Conservation (phyloP, 192 early-diverging fungal species). For the Mortierella alpina region DNA sequence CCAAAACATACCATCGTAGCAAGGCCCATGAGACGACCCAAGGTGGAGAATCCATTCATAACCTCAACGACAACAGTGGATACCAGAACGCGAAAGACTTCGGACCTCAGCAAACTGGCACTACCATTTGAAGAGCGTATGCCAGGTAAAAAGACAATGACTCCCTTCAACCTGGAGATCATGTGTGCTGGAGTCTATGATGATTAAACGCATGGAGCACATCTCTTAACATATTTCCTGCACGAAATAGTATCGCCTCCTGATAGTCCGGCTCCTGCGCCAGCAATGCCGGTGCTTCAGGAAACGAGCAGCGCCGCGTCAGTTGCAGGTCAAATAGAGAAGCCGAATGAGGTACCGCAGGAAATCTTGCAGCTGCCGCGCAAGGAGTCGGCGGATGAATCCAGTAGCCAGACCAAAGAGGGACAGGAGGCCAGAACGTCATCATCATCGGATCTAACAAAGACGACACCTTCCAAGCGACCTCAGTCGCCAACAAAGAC, state of each 20-base stretch:
- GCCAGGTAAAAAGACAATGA: constrained; percentile 18
- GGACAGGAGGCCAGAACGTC: background rate
- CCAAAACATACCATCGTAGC: background rate
- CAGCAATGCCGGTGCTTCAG: background rate
- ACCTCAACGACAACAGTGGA: background rate
- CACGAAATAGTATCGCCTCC: background rate
- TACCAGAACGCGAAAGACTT: background rate
- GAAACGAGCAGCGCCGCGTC: too few relatives aligned
- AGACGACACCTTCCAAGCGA: constrained; percentile 2
- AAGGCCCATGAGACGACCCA: constrained; percentile 8
- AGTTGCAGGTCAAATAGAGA: too few relatives aligned
- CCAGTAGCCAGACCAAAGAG: too few relatives aligned
- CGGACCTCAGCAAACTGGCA: background rate
- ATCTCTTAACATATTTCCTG: too few relatives aligned
- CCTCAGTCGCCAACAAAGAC: background rate
- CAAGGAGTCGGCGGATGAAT: too few relatives aligned
- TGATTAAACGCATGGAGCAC: too few relatives aligned
- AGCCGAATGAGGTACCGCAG: too few relatives aligned
- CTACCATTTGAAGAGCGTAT: constrained; percentile 38
- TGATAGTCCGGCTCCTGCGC: background rate
- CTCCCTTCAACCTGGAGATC: background rate
- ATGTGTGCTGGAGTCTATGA: too few relatives aligned
- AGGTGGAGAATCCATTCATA: background rate
- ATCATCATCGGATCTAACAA: background rate
- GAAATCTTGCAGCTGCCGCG: too few relatives aligned